Evolutionary conservation across 2,329 filamentous ascomycete genomes (phyloP).

Genomic region (Neonectria magnoliae): DNA sequence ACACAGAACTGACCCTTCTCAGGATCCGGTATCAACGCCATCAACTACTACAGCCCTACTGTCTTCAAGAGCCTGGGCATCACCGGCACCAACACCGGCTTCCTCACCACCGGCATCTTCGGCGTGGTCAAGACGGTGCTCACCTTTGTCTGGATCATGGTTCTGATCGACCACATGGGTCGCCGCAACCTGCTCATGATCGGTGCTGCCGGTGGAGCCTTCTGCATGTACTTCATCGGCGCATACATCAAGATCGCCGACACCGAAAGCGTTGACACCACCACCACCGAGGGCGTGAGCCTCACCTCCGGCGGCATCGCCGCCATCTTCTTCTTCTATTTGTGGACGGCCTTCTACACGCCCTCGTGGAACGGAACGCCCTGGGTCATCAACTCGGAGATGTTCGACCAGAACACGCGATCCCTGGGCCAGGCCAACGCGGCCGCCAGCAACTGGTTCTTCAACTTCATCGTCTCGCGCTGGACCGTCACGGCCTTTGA

Average conservation of each 20-base stretch:
- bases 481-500: slow-evolving; percentile 75
- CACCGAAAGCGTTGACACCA: slow-evolving; percentile 56
- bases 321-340: slow-evolving; percentile 74
- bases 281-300: slow-evolving; percentile 43
- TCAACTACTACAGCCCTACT: slow-evolving; percentile 75
- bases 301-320: slow-evolving; percentile 65
- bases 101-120: slow-evolving; percentile 77
- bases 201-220: slow-evolving; percentile 69
- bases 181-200: slow-evolving; percentile 70
- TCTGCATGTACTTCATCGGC: slow-evolving; percentile 73
- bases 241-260: slow-evolving; percentile 52
- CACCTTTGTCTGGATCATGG: slow-evolving; percentile 75
- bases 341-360: slow-evolving; percentile 69
- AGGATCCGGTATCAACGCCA: slow-evolving; percentile 75
- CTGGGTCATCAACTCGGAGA: slow-evolving; percentile 80
- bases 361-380: slow-evolving; percentile 78
- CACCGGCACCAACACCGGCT: slow-evolving; percentile 55
- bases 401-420: slow-evolving; percentile 73
- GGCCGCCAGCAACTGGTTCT: slow-evolving; percentile 77
- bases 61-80: slow-evolving; percentile 59
- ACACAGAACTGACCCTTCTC: slow-evolving; percentile 31
- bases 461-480: slow-evolving; percentile 74
- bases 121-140: slow-evolving; percentile 78
- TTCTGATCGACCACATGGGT: slow-evolving; percentile 70
- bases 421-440: slow-evolving; percentile 78